Conservation (phyloP, 202 grass and related monocot genomes). For the Bolboschoenoplectus hybrid region DNA sequence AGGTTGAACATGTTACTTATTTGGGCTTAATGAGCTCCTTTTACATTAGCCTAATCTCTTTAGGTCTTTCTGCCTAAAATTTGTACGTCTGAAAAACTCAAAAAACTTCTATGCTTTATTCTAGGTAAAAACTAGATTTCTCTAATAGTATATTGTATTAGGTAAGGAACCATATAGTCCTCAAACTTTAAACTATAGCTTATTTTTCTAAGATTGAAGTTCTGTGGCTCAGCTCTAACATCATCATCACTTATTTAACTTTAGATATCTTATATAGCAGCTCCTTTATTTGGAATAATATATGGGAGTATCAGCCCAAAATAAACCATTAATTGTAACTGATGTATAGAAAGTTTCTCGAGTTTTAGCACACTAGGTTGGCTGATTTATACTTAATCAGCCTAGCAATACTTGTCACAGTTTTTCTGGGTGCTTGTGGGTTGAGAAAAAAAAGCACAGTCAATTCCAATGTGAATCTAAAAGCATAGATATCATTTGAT, state of each 20-base stretch:
- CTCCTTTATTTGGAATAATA: neutral
- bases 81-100: neutral
- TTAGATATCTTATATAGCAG: neutral
- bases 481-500: neutral
- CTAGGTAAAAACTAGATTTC: neutral
- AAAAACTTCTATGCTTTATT: neutral
- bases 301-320: neutral
- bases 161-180: neutral
- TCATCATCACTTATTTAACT: neutral
- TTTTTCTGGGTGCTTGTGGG: neutral
- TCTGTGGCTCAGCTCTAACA: neutral
- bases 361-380: neutral
- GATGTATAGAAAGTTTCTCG: neutral
- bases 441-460: neutral
- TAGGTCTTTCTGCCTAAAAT: constrained; percentile 2
- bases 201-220: neutral
- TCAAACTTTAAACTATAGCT: neutral
- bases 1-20: neutral
- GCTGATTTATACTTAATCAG: neutral
- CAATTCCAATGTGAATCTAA: neutral
- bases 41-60: neutral
- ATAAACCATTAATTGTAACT: neutral
- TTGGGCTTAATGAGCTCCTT: neutral
- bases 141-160: constrained; percentile 3
- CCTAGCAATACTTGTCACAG: neutral